Evolutionary conservation across 1,284 basidiomycete species (phyloP), one percentile per base, ranked within the genome.

Genomic region (Sphaerobolus stellatus): DNA sequence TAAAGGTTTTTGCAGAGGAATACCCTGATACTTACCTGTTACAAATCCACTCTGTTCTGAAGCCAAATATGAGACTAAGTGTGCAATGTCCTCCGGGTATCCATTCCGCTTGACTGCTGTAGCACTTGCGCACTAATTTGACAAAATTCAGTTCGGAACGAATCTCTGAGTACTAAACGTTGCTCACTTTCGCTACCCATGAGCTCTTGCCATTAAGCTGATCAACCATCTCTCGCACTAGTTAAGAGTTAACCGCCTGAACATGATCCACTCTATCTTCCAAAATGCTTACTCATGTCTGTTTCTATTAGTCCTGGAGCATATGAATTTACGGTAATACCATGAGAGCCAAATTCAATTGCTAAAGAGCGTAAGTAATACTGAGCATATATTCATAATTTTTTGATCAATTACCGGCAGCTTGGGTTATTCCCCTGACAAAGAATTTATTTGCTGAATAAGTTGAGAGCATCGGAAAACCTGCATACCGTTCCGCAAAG

Each of bases 61-160:
- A 5, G 67, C 72, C 5, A 78, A 61, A 65, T 70, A 78, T 0
- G 75, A 75, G 5, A 78, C 76, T n/a, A 78, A 62, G 24, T 68
- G 69, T 11, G 75, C 73, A 56, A 76, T 68, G 52, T 76, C 71
- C 48, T 74, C 69, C 5, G 3, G 27, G n/a, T 27, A 30, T 48
- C 52, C 52, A 54, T 22, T 20, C 24, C 7, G 46, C 29, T n/a
- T 25, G 4, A 54, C 13, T 14, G 34, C 7, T 33, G 30, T 4
- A 8, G 28, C 34, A 4, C 34, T 34, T 24, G 38, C 33, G 16
- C 38, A 44, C 41, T 8, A 7, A 16, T 11, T 20, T 11, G 24
- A 20, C 5, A 24, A 11, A 22, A 50, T 36, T 9, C 18, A 20
- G 16, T 16, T 22, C 9, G 24, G 16, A 27, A 14, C 20, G 11